Percentiles rank a stretch among this genome's conserved stretches.
phyloP scores from a whole-genome alignment of 768 basidiomycete species.

The Mycena indigotica region DNA sequence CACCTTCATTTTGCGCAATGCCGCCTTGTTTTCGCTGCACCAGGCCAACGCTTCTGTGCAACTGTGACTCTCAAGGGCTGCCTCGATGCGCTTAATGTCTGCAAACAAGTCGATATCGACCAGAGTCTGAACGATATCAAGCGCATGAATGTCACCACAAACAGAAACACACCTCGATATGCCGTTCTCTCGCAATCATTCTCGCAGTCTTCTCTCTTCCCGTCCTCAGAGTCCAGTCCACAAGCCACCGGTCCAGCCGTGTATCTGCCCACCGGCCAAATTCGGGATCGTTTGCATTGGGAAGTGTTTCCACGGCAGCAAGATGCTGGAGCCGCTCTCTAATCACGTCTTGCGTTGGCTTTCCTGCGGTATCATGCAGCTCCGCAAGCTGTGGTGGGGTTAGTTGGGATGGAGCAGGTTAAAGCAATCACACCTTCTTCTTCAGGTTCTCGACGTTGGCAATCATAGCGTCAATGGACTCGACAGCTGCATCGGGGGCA shows the following conservation, averaged over 20 bases:
- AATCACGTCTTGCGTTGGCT: conserved; percentile 72
- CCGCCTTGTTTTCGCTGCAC: conserved; percentile 95
- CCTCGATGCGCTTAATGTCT: conserved; percentile 86
- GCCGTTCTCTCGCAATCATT: conserved; percentile 72
- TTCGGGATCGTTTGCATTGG: conserved; percentile 52
- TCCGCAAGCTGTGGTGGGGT: conserved; percentile 44
- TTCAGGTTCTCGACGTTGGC: conserved; percentile 76
- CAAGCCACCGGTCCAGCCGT: conserved; percentile 84
- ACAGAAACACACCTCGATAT: conserved; percentile 68
- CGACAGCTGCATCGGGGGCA: conserved; percentile 54
- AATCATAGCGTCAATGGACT: conserved; percentile 76
- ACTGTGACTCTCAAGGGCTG: conserved; percentile 70
- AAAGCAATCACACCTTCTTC: conserved; percentile 68
- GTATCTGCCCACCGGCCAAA: conserved; percentile 79
- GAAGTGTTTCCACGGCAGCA: conserved; percentile 60
- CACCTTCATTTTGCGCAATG: conserved; percentile 89
- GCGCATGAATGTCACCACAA: background rate
- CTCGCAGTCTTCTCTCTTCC: conserved; percentile 79
- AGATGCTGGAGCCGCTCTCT: conserved; percentile 75
- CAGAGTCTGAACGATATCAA: conserved; percentile 54
- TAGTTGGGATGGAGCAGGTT: background rate
- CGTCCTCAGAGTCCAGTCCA: conserved; percentile 87
- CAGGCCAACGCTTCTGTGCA: conserved; percentile 90
- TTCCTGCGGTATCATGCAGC: conserved; percentile 49
- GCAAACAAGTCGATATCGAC: conserved; percentile 92